Percentiles rank a stretch among this genome's conserved stretches.
Conservation (phyloP, 148 eudicot genomes). For the Chenopodium suecicum region DNA sequence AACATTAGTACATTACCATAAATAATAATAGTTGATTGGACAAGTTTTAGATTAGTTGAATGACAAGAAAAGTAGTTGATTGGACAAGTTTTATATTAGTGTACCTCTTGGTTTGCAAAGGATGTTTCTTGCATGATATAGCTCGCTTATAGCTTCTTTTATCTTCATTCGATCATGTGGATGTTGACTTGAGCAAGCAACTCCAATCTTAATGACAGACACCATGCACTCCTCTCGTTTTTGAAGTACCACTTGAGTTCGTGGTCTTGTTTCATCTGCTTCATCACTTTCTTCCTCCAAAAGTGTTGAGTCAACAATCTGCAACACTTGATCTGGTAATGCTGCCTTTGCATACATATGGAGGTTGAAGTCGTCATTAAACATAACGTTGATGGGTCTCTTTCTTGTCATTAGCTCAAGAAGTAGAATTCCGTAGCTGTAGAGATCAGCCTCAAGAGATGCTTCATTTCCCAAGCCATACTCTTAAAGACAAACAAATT, state of each 20-base stretch:
- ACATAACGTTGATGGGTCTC: slow-evolving; percentile 9
- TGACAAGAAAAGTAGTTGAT: background rate
- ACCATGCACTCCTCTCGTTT: slow-evolving; percentile 1
- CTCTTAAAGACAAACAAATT: background rate
- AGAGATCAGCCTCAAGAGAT: slow-evolving; percentile 1
- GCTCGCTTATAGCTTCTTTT: slow-evolving; percentile 2
- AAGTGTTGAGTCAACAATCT: slow-evolving; percentile 10
- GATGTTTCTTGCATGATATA: slow-evolving; percentile 11
- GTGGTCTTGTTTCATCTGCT: background rate
- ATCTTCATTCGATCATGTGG: slow-evolving; percentile 12
- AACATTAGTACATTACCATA: too few relatives aligned
- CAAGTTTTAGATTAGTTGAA: too few relatives aligned
- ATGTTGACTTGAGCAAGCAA: slow-evolving; percentile 14
- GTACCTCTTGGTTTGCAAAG: background rate
- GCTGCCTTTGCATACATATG: slow-evolving; percentile 11
- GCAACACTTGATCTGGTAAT: slow-evolving; percentile 8
- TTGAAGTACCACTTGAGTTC: background rate
- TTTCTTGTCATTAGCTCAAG: slow-evolving; percentile 20
- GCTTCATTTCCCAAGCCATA: background rate
- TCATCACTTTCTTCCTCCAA: background rate
- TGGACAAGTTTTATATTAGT: background rate
- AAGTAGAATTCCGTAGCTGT: slow-evolving; percentile 12
- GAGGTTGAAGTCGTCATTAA: slow-evolving; percentile 16
- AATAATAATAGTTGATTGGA: too few relatives aligned
- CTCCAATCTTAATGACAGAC: slow-evolving; percentile 1